Base-by-base conservation (phyloP, 805 yeast species). In the Clavispora asparagi region DNA sequence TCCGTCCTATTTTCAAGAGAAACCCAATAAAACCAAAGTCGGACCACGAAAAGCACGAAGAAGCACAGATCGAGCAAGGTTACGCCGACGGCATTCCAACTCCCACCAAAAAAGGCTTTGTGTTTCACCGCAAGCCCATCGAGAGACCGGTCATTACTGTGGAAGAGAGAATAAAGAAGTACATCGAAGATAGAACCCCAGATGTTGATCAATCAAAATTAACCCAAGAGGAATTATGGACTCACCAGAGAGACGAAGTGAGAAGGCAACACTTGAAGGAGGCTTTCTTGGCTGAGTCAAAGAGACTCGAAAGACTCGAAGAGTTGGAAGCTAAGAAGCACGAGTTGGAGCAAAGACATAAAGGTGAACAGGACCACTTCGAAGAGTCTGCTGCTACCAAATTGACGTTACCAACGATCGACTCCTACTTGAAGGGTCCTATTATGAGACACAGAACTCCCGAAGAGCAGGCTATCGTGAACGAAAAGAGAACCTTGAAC, bases 341-440 rank as follows among this genome's bases (percentile, higher is more conserved):
- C 17, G 61, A 60, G 52, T 42, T 38, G 12, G 67, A 61, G 37
- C 63, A 61, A 40, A 55, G 63, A 44, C 59, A 60, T 17, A 54
- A 58, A 40, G 55, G 58, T 26, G 52, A 52, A n/a, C 68, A 70
- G 23, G 46, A 47, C 28, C 59, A 62, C 31, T 61, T 68, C 43
- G 76, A 74, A 44, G 75, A 73, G 52, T 64, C 77, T 6, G 73
- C 71, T 42, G 83, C 88, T 23, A 74, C 80, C 41, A 70, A 73
- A 56, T 76, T 84, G 58, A 87, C 96, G 1, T 71, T 88, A 42
- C 97, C 97, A 40, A 85, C 96, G 1, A 71, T 90, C 47, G 89
- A 85, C 56, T 73, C 77, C 33, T 74, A 81, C 52, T 64, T 87
- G 49, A 63, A 76, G 19, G 87, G 87, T 2, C 87, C 92, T 13